phyloP scores from a whole-genome alignment of 306 rosid species.

The Quercus glauca region DNA sequence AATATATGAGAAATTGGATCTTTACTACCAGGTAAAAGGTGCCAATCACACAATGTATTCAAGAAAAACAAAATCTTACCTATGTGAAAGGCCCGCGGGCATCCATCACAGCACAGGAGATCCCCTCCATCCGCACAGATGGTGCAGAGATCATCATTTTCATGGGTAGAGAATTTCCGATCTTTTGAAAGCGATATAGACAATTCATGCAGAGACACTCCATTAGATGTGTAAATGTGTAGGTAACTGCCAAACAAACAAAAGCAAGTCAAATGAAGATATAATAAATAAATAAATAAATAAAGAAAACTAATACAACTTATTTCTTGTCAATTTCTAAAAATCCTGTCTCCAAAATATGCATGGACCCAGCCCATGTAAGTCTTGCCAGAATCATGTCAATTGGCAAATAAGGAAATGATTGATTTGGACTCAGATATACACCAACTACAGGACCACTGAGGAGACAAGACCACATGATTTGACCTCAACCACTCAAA shows the following conservation, averaged over 20 bases:
- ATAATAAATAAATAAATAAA: not conserved
- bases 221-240: slow-evolving; percentile 84
- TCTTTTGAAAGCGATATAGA: slow-evolving; percentile 65
- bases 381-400: not conserved
- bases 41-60: not conserved
- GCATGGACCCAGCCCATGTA: not conserved
- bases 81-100: slow-evolving; percentile 87
- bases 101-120: slow-evolving; percentile 87
- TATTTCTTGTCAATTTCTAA: not conserved
- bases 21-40: not conserved
- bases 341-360: slow-evolving; percentile 2
- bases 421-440: slow-evolving; percentile 1
- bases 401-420: not conserved
- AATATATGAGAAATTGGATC: not conserved
- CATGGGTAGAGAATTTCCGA: slow-evolving; percentile 48
- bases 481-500: slow-evolving; percentile 6
- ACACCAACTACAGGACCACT: slow-evolving; percentile 9
- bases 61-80: slow-evolving; percentile 38
- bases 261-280: slow-evolving; percentile 14
- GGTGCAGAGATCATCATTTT: slow-evolving; percentile 82
- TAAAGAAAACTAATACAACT: not conserved
- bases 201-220: slow-evolving; percentile 90
- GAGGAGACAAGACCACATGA: slow-evolving; percentile 6
- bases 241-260: slow-evolving; percentile 61
- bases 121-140: slow-evolving; percentile 82